Conservation (phyloP, 306 rosid genomes). For the Vigna trinervia region DNA sequence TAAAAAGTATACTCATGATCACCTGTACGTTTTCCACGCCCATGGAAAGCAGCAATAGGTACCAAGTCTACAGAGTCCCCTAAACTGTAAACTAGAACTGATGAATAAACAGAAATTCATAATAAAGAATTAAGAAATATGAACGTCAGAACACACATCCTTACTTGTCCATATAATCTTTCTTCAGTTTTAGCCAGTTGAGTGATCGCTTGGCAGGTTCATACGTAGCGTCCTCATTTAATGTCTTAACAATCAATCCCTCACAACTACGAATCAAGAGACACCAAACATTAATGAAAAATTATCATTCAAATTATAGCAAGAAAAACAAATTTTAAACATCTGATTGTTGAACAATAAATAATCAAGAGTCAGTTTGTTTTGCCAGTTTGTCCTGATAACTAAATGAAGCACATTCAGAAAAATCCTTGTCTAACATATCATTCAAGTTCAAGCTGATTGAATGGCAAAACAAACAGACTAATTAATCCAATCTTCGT, state of each 20-base stretch:
- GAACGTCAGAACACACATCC: conserved; percentile 32
- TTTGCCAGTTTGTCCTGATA: not conserved
- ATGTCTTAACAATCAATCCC: conserved; percentile 89
- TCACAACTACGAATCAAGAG: conserved; percentile 73
- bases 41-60: conserved; percentile 95
- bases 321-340: conserved; percentile 24
- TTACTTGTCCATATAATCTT: conserved; percentile 86
- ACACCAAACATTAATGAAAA: conserved; percentile 27
- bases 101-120: conserved; percentile 37
- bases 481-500: not conserved
- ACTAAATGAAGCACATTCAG: not conserved
- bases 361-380: conserved; percentile 11
- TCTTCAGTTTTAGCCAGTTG: conserved; percentile 96
- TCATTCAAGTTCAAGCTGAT: not conserved
- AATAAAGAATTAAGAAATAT: conserved; percentile 30
- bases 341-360: conserved; percentile 18
- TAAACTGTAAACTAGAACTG: conserved; percentile 62
- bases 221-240: conserved; percentile 84
- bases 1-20: conserved; percentile 36
- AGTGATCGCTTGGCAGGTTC: conserved; percentile 91
- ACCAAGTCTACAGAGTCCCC: conserved; percentile 98
- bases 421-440: not conserved
- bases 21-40: conserved; percentile 98
- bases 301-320: conserved; percentile 8
- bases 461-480: not conserved